Evolutionary conservation across 306 rosid genomes (phyloP), one percentile per base, ranked within the genome.

Genomic region (Corylus americana): DNA sequence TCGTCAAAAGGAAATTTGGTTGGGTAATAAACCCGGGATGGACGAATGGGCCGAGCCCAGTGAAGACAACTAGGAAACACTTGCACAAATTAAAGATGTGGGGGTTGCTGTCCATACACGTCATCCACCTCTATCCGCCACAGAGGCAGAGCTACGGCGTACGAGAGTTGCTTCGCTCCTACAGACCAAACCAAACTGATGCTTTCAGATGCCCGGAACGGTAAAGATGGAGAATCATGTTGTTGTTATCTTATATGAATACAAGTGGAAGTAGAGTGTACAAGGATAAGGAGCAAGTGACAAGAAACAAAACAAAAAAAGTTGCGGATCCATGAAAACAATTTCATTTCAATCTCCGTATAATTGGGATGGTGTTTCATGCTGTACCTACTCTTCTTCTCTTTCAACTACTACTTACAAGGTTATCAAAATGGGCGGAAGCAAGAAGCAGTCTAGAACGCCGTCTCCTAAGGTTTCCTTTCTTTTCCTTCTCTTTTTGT

Each of bases 291-390:
- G 54, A 72, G 81, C 67, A 45, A 66, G 74, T 42, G 27, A 11
- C 61, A 62, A 61, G 61, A 51, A 18, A 25, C 35, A 42, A 42
- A 39, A 31, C 3, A 31, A 31, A 57, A 58, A 25, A 0, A 22
- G 66, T 51, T 35, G 10, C 70, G 49, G 54, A 73, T 68, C 82
- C 73, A 85, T 86, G 85, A 83, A 83, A 80, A 10, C 80, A 25
- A 18, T 77, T 55, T 71, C 83, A 29, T 69, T 86, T 9, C 75
- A 80, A 13, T 45, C 68, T 29, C 79, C 80, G 31, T 11, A 13
- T 73, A 11, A 22, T 53, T 27, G 69, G 51, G 68, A 37, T 44
- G 67, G 45, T 77, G 50, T 39, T 77, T 11, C 67, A 16, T 71
- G n/a, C 75, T 44, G 14, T 71, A 47, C 47, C 75, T 73, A 12